phyloP scores from a whole-genome alignment of 352 stramenopile species.

The Globisporangium paddicum region DNA sequence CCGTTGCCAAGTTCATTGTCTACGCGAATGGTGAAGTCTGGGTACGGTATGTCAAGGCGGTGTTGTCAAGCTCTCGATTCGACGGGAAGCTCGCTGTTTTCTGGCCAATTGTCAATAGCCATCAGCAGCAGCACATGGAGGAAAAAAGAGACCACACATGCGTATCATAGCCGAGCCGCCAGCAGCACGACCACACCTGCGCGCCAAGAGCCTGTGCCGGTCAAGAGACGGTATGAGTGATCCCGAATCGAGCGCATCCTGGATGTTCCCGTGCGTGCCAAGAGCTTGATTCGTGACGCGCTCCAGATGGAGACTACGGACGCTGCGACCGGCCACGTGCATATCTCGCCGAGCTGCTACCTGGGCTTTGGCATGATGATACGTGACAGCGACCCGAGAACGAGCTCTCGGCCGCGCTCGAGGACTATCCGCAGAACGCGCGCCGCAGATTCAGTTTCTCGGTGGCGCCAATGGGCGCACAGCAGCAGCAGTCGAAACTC shows the following conservation, averaged over 20 bases:
- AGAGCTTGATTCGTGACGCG: slow-evolving; percentile 35
- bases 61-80: neutral
- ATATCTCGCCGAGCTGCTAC: slow-evolving; percentile 38
- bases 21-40: neutral
- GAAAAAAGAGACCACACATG: neutral
- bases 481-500: neutral
- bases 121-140: neutral
- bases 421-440: neutral
- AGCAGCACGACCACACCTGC: neutral
- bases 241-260: slow-evolving; percentile 21
- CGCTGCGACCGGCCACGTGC: slow-evolving; percentile 15
- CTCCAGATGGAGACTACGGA: slow-evolving; percentile 32
- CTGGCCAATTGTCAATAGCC: neutral
- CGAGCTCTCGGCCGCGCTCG: slow-evolving; percentile 3
- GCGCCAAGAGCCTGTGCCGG: no score
- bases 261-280: slow-evolving; percentile 37
- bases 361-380: slow-evolving; percentile 44
- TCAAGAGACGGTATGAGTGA: neutral
- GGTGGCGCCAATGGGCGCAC: no score
- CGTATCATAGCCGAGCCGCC: neutral
- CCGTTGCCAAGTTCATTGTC: neutral
- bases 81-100: neutral
- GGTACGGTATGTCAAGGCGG: neutral
- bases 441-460: neutral
- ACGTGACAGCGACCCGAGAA: slow-evolving; percentile 3